Evolutionary conservation across 176 grass and related monocot genomes (phyloP).

Genomic region (Thalia dealbata): DNA sequence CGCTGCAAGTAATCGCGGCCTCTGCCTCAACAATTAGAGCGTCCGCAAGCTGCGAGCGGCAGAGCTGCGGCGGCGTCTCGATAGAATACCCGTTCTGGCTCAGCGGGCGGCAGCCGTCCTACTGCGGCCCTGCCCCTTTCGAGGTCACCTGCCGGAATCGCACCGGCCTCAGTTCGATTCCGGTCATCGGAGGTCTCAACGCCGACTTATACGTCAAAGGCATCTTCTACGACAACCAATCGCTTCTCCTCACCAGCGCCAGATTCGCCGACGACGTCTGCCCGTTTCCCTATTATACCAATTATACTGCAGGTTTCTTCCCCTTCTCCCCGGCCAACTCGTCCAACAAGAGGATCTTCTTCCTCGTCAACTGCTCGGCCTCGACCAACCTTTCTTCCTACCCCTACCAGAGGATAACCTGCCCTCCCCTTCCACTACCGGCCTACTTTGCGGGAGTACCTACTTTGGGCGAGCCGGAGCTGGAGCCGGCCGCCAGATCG

Average conservation of each 20-base stretch:
- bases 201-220: conserved; percentile 18
- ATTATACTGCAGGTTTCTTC: conserved; percentile 29
- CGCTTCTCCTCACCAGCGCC: conserved; percentile 22
- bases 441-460: neutral
- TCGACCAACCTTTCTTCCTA: neutral
- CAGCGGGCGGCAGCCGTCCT: neutral
- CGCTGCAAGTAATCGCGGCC: too few relatives aligned
- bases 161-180: neutral
- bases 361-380: conserved; percentile 30
- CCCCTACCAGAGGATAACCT: neutral
- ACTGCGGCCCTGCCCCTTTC: conserved; percentile 46
- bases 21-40: too few relatives aligned
- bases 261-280: conserved; percentile 18
- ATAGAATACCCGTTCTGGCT: too few relatives aligned
- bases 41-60: too few relatives aligned
- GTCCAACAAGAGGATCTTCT: conserved; percentile 32
- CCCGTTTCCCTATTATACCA: conserved; percentile 18
- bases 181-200: conserved; percentile 17
- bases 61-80: too few relatives aligned
- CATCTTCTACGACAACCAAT: conserved; percentile 39
- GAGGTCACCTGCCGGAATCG: conserved; percentile 17
- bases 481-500: too few relatives aligned
- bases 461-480: too few relatives aligned
- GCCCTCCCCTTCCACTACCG: accelerated
- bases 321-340: conserved; percentile 18